Evolutionary conservation across 345 rosid species (phyloP).

Genomic region (Clarkia xantiana): DNA sequence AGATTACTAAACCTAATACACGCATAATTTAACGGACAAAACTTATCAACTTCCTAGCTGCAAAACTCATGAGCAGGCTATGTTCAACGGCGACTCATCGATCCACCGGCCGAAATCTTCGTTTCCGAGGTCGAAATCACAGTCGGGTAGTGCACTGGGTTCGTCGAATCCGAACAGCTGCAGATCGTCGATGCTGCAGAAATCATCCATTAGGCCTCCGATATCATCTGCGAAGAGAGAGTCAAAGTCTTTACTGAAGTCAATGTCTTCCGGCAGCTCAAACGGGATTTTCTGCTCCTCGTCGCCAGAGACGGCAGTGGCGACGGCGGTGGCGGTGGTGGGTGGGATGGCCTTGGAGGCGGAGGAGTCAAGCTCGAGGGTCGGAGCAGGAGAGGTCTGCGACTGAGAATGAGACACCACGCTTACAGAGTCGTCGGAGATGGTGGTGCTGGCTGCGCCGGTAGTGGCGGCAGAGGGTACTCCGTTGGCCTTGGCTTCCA

Average conservation of each 20-base stretch:
- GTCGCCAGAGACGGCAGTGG: constrained; percentile 39
- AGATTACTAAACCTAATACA: too few relatives aligned
- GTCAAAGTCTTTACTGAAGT: constrained; percentile 31
- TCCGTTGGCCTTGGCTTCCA: constrained; percentile 17
- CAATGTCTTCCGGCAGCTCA: constrained; percentile 17
- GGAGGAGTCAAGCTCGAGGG: constrained; percentile 4
- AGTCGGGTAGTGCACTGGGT: constrained; percentile 66
- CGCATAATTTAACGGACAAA: too few relatives aligned
- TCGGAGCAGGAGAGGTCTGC: not conserved
- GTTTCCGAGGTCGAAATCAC: constrained; percentile 33
- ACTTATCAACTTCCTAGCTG: constrained; percentile 32
- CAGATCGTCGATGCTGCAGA: constrained; percentile 41
- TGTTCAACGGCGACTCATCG: constrained; percentile 18
- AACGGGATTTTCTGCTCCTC: constrained; percentile 34
- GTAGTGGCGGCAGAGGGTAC: not conserved
- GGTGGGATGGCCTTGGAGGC: constrained; percentile 9
- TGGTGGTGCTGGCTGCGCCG: constrained; percentile 9
- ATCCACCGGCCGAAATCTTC: constrained; percentile 24
- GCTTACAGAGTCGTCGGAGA: constrained; percentile 37
- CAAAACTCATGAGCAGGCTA: constrained; percentile 77
- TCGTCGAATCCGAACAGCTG: constrained; percentile 33
- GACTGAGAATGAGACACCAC: constrained; percentile 24
- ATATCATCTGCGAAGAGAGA: constrained; percentile 32
- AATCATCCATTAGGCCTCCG: constrained; percentile 30
- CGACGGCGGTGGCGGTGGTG: constrained; percentile 31